These are phyloP conservation scores for Medicago ruthenica DNA, from an alignment of 306 rosid genomes.

Conservation along the genomic window DNA sequence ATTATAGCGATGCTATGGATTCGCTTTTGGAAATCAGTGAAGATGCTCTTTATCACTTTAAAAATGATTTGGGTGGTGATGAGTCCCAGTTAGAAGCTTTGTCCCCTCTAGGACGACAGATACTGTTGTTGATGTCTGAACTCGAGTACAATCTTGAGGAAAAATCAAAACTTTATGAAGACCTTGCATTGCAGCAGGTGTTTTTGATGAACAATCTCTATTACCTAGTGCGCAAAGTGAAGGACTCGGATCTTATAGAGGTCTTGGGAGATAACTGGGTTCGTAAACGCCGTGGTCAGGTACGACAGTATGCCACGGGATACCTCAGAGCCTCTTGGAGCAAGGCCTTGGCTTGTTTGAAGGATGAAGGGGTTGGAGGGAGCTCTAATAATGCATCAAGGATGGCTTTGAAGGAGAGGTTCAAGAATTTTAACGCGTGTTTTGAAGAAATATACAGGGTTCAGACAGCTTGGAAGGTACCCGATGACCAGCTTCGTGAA, in stretches of 20 bases:
- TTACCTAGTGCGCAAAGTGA: conserved; percentile 85
- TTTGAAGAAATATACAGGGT: conserved; percentile 87
- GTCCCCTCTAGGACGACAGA: conserved; percentile 65
- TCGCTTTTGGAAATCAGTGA: conserved; percentile 61
- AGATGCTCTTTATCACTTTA: conserved; percentile 55
- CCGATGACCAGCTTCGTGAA: conserved; percentile 83
- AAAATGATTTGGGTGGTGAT: conserved; percentile 53
- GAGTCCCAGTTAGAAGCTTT: conserved; percentile 55
- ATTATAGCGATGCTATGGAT: conserved; percentile 74
- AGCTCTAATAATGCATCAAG: conserved; percentile 78
- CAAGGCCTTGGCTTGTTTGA: conserved; percentile 81
- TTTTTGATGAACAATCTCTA: conserved; percentile 88
- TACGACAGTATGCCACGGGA: conserved; percentile 85
- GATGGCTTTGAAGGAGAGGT: conserved; percentile 90
- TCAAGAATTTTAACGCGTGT: conserved; percentile 84
- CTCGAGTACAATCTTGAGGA: conserved; percentile 81
- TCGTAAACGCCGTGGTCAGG: conserved; percentile 79
- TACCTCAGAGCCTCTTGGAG: conserved; percentile 95
- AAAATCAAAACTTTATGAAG: conserved; percentile 82
- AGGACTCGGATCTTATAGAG: conserved; percentile 79
- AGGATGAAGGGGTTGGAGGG: conserved; percentile 92
- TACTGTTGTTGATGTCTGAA: conserved; percentile 66
- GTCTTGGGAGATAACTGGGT: conserved; percentile 90
- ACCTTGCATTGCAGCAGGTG: conserved; percentile 70
- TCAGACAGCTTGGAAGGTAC: conserved; percentile 97